Evolutionary conservation across 2,329 filamentous ascomycete genomes (phyloP), one percentile per base, ranked within the genome.

Genomic region (Cryphonectria japonica): DNA sequence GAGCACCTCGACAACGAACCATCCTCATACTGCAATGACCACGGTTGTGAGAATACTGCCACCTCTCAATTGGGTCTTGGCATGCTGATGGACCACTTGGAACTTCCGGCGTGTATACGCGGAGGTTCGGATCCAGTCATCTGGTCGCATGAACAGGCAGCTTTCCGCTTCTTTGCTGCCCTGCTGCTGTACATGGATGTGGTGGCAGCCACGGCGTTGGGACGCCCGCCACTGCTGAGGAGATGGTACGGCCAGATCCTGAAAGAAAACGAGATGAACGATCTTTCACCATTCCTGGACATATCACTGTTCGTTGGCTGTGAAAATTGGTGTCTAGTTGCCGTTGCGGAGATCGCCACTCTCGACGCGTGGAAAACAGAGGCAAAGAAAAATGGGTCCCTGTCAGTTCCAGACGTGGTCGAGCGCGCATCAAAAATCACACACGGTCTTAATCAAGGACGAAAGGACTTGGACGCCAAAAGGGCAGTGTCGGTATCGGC

Each of bases 341-440:
- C 84, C n/a, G 83, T 91, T 60, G 85, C 84, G 16, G 83, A 88
- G 29, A 84, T 88, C 63, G 81, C 87, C 19, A 77, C 82, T 0
- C 80, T 91, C 8, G 83, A 87, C 67, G 81, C 84, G 1, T 89
- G 86, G 84, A 91, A 89, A 78, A 84, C 84, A 74, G 78, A 83
- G 32, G 82, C 82, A 72, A 83, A 80, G 64, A 76, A 77, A 63
- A 74, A 77, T 5, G 84, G 84, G 5, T 81, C 80, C 0, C 78
- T 89, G 1, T 85, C 85, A 14, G 78, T 82, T 67, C 75, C 78
- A 3, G 82, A 87, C 69, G 80, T 89, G 6, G 78, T 86, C 13
- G 76, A 78, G 4, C 84, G 85, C 22, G 85, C 83, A 11, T 29
- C 26, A 8, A 19, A 59, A 16, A 59, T 59, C 54, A 32, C 54